Evolutionary conservation across 805 yeast species (phyloP), one percentile per base, ranked within the genome.

Genomic region (Pachysolen tannophilus): DNA sequence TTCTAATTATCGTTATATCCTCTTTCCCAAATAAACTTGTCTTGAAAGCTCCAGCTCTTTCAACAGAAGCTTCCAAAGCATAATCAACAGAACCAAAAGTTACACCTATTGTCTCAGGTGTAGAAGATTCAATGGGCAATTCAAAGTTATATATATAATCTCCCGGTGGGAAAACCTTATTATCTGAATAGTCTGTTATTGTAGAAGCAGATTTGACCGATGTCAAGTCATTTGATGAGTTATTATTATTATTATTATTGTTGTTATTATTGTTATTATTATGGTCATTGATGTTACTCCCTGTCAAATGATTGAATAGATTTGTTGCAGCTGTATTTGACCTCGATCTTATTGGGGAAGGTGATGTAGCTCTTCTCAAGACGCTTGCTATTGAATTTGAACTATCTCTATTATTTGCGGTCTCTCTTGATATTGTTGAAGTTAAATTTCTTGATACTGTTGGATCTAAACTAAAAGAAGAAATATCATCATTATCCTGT

Each of bases 141-240:
- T 92, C 98, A 56, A 92, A 90, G 40, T 85, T 82, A 62, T 90
- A 92, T 30, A 86, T 69, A 51, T 92, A 92, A 49, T 88, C 97
- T 15, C 97, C 98, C 0, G 94, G 86, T 16, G 69, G 64, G 46
- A 90, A 88, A 4, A 61, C 56, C 34, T 58, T 58, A 27, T 41
- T 50, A 8, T 29, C 9, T 10, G 18, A 14, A 10, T 26, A n/a
- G 26, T 43, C 53, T 29, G 46, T 53, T 14, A 18, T 33, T 1
- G 42, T 30, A 3, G 47, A 45, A 14, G 35, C 38, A 6, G 58
- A 50, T 31, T 35, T 44, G 17, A 43, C 33, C 2, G 56, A 48
- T 8, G 40, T 38, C 17, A 50, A 33, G 21, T 47, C 55, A 3
- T 28, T 11, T 15, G 46, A 49, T 8, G 39, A 43, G 20, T 44